Evolutionary conservation across 2,329 filamentous ascomycete species (phyloP).

Genomic region (Cordyceps pruinosa): DNA sequence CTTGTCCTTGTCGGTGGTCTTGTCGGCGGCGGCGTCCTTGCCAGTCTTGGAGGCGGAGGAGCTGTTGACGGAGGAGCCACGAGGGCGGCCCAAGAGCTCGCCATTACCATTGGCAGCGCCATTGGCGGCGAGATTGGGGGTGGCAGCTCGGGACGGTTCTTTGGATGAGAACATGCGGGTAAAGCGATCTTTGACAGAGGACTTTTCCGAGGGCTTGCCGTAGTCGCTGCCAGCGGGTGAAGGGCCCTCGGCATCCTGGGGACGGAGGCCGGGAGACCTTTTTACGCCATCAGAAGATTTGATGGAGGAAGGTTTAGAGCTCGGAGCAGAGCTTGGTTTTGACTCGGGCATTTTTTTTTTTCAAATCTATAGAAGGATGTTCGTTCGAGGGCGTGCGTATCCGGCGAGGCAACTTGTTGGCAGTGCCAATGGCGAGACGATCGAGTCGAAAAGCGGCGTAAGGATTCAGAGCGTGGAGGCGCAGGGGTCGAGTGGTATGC

Average conservation of each 20-base stretch:
- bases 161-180: constrained; percentile 60
- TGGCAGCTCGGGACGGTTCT: constrained; percentile 35
- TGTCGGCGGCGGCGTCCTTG: constrained; percentile 32
- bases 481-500: neutral
- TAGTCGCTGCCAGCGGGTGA: constrained; percentile 11
- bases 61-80: constrained; percentile 29
- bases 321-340: constrained; percentile 35
- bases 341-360: constrained; percentile 28
- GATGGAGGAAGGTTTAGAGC: constrained; percentile 44
- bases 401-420: neutral
- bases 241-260: constrained; percentile 30
- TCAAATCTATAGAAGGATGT: neutral
- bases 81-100: constrained; percentile 27
- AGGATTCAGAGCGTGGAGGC: neutral
- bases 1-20: constrained; percentile 21
- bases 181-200: constrained; percentile 57
- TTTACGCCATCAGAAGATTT: constrained; percentile 39
- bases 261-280: constrained; percentile 33
- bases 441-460: neutral
- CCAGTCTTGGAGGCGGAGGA: constrained; percentile 33
- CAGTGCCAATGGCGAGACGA: neutral
- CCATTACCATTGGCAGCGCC: constrained; percentile 11
- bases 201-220: constrained; percentile 39
- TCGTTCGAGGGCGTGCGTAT: neutral
- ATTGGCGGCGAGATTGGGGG: constrained; percentile 20